phyloP scores from a whole-genome alignment of 2,329 filamentous ascomycete genomes.

The Fusarium sp. region DNA sequence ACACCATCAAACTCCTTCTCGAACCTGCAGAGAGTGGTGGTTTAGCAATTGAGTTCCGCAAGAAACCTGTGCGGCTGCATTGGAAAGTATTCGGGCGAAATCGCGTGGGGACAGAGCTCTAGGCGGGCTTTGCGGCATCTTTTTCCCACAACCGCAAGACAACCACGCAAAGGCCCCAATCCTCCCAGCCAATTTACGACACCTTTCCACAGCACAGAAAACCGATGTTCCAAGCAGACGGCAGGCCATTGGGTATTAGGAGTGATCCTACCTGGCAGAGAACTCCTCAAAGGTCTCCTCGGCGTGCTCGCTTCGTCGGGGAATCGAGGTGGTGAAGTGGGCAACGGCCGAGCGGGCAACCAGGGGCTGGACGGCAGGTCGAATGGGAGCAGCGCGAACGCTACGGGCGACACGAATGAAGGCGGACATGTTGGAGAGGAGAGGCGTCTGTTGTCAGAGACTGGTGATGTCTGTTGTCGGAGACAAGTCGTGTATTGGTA shows the following conservation, averaged over 20 bases:
- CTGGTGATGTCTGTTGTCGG: slow-evolving; percentile 35
- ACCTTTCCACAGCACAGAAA: background rate
- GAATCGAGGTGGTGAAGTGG: slow-evolving; percentile 71
- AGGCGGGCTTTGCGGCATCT: slow-evolving; percentile 42
- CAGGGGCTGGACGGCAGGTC: slow-evolving; percentile 65
- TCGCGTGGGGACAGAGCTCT: slow-evolving; percentile 39
- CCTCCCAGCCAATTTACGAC: background rate
- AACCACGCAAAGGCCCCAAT: slow-evolving; percentile 7
- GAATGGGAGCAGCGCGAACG: slow-evolving; percentile 71
- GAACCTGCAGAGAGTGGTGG: slow-evolving; percentile 70
- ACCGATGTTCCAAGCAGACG: background rate
- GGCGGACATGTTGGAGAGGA: slow-evolving; percentile 68
- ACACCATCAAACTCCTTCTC: slow-evolving; percentile 99
- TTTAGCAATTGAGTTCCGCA: slow-evolving; percentile 44
- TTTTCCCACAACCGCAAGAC: slow-evolving; percentile 27
- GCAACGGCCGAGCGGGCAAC: slow-evolving; percentile 65
- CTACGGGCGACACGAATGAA: slow-evolving; percentile 77
- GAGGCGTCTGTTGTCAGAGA: slow-evolving; percentile 30
- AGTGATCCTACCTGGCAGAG: slow-evolving; percentile 82
- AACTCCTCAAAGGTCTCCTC: slow-evolving; percentile 99
- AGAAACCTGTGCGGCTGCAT: slow-evolving; percentile 33
- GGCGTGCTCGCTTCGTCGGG: slow-evolving; percentile 71
- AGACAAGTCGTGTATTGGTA: slow-evolving; percentile 30
- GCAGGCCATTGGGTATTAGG: slow-evolving; percentile 27
- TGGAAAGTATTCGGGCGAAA: slow-evolving; percentile 42